These are phyloP conservation scores for Besnoitia besnoiti DNA, from an alignment of 169 alveolate species.

Conservation along the genomic window DNA sequence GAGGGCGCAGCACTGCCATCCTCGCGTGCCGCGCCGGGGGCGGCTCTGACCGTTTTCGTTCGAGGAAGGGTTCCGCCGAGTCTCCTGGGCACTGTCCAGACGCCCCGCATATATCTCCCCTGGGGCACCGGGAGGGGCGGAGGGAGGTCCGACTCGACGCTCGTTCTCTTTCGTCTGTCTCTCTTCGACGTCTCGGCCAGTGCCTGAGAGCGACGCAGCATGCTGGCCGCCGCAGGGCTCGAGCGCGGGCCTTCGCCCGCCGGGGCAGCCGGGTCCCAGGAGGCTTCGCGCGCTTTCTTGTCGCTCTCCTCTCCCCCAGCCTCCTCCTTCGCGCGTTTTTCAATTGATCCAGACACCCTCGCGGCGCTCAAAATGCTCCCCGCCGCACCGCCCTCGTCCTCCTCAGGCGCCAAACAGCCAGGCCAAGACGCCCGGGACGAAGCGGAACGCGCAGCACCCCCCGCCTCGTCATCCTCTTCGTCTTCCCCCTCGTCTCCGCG, in stretches of 20 bases:
- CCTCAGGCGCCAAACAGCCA: no score
- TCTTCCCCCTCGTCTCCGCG: not conserved
- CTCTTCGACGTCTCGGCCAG: no score
- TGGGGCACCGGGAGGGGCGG: no score
- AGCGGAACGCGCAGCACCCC: not conserved
- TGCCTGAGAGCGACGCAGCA: no score
- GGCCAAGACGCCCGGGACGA: not conserved
- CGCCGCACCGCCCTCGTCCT: not conserved
- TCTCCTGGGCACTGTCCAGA: no score
- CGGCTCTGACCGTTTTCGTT: no score
- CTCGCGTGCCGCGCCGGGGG: no score
- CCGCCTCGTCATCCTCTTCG: not conserved
- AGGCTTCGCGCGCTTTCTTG: not conserved
- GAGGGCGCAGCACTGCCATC: no score
- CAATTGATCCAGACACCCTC: not conserved
- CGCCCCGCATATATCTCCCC: no score
- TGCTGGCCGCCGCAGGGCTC: not conserved
- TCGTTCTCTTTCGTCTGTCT: no score
- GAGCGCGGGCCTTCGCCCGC: not conserved
- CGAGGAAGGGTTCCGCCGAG: no score
- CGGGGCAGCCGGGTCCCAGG: not conserved
- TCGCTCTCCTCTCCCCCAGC: not conserved
- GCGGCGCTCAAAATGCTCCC: not conserved
- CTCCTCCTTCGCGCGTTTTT: not conserved
- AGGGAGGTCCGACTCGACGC: no score